These are phyloP conservation scores for Strobilomyces echinocephalus DNA, from an alignment of 768 basidiomycete species.

Conservation along the genomic window DNA sequence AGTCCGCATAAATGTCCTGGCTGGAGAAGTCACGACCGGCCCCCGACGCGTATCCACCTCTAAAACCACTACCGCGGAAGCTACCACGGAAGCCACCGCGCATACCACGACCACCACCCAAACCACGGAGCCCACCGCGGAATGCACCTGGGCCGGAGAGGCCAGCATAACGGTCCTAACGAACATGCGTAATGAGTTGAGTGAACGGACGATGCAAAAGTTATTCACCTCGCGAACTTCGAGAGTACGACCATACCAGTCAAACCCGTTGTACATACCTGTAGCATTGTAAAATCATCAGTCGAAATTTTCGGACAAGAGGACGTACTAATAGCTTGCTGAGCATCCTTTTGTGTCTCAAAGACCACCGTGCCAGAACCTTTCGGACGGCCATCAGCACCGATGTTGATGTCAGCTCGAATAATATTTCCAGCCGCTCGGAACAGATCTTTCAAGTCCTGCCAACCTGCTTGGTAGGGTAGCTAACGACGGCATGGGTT, in stretches of 20 bases:
- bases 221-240: conserved; percentile 87
- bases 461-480: conserved; percentile 98
- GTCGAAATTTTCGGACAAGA: background rate
- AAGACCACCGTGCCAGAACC: conserved; percentile 98
- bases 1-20: conserved; percentile 88
- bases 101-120: conserved; percentile 39
- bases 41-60: conserved; percentile 52
- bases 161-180: conserved; percentile 83
- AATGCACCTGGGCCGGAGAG: conserved; percentile 61
- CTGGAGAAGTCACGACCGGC: conserved; percentile 72
- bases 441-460: conserved; percentile 97
- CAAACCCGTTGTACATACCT: conserved; percentile 97
- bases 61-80: conserved; percentile 43
- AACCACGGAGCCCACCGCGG: conserved; percentile 55
- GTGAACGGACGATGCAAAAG: background rate
- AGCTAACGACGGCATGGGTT: conserved; percentile 44
- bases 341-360: conserved; percentile 85
- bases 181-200: background rate
- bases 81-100: conserved; percentile 33
- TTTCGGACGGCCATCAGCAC: conserved; percentile 88
- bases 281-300: conserved; percentile 1
- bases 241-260: conserved; percentile 93
- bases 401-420: conserved; percentile 92
- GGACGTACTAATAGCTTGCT: conserved; percentile 81
- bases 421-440: conserved; percentile 92